Percentiles rank a stretch among this genome's conserved stretches.
Conservation (phyloP, 2,329 filamentous ascomycete genomes). For the Calonectria naviculata region DNA sequence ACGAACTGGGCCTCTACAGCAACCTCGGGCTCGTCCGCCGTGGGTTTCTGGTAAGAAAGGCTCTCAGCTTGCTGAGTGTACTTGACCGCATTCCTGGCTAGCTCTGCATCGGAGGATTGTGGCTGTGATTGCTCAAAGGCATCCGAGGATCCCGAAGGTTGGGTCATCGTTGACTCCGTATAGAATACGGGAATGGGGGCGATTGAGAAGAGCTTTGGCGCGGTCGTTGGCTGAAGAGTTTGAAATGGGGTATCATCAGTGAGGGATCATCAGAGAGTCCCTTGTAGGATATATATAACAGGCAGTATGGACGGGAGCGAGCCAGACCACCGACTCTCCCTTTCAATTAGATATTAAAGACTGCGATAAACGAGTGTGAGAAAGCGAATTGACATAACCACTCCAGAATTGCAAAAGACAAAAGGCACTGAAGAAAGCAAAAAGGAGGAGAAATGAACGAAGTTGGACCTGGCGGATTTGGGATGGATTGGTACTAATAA, state of each 20-base stretch:
- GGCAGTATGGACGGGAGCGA: not conserved
- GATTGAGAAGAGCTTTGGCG: not conserved
- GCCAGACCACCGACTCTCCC: not conserved
- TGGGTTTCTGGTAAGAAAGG: slow-evolving; percentile 55
- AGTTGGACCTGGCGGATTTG: not conserved
- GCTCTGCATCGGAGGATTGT: slow-evolving; percentile 32
- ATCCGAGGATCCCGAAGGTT: slow-evolving; percentile 23
- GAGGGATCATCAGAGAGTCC: not conserved
- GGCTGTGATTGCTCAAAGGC: slow-evolving; percentile 17
- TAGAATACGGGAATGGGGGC: not conserved
- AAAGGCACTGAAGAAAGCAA: not conserved
- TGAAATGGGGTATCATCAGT: not conserved
- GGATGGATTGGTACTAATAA: slow-evolving; percentile 3
- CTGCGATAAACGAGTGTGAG: not conserved
- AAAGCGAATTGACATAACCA: not conserved
- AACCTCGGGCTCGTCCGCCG: slow-evolving; percentile 48
- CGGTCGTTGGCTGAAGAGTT: not conserved
- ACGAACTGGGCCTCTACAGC: slow-evolving; percentile 73
- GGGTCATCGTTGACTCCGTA: slow-evolving; percentile 22
- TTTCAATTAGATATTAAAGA: not conserved
- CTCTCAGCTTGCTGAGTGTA: slow-evolving; percentile 73
- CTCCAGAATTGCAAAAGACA: not conserved
- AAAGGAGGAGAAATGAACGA: not conserved
- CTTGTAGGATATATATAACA: not conserved
- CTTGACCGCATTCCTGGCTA: slow-evolving; percentile 59